Base-by-base conservation (phyloP, 2,329 filamentous ascomycete species). In the Aspergillus nomiae region DNA sequence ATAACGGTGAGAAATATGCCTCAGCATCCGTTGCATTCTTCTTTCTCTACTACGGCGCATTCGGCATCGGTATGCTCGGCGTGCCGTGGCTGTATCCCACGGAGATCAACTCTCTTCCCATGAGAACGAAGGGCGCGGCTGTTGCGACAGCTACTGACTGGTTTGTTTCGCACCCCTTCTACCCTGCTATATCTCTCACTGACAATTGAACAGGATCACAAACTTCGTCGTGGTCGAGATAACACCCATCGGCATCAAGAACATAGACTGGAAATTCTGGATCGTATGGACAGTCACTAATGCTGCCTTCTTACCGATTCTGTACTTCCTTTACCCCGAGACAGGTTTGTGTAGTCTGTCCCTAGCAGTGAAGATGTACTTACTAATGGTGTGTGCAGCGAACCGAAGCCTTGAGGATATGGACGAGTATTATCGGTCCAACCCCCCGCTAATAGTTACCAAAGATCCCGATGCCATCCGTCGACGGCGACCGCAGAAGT, bases 391-490 rank as follows among this genome's bases (percentile, higher is more conserved):
- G 3, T 12, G 2, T 48, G 12, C 10, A 68, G 71, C 71, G 14
- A 72, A 71, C 55, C 69, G 73, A 1, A 73, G 64, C 7, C 66
- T 76, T 2, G 74, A 77, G 60, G 74, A 77, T 36, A 69, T 81
- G 12, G 78, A 80, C 51, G 70, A 70, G 1, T 78, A 77, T 63
- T 81, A 78, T 58, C 74, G 77, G 10, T 67, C 66, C 0, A 73
- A 78, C 26, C 77, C 77, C 0, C 69, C 74, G 4, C 64, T 85
- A 4, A 74, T 86, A 8, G 80, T 86, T 10, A 78, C 80, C 67
- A 73, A 70, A 4, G 82, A 86, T 60, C 81, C 82, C 55, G 76
- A 85, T 34, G 83, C 83, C 0, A 81, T 81, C 6, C 76, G 34
- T 2, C 34, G 34, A 16, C 34, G 34, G 7, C 34, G 34, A 5